phyloP scores from a whole-genome alignment of 495 filamentous ascomycete species.

The Staphylotrichum tortipilum region DNA sequence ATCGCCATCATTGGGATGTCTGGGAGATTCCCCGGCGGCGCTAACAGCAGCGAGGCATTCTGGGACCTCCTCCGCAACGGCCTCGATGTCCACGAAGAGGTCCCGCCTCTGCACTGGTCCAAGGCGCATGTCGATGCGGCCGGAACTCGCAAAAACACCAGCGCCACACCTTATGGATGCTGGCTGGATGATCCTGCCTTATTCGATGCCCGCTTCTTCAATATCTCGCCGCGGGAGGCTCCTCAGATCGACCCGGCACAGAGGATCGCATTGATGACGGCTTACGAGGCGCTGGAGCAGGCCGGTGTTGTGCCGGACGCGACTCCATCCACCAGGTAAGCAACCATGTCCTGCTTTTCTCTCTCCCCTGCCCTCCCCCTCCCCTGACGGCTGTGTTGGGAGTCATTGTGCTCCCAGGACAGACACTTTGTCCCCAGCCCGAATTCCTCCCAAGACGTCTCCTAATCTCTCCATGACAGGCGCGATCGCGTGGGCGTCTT shows the following conservation, averaged over 20 bases:
- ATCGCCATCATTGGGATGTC: slow-evolving; percentile 68
- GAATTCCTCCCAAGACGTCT: too few species aligned
- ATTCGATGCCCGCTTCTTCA: background rate
- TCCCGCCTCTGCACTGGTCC: slow-evolving; percentile 58
- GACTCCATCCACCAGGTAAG: too few species aligned
- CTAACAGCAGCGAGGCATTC: slow-evolving; percentile 45
- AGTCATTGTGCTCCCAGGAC: too few species aligned
- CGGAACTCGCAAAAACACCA: slow-evolving; percentile 64
- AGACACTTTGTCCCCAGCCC: too few species aligned
- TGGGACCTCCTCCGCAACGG: slow-evolving; percentile 61
- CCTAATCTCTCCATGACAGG: too few species aligned
- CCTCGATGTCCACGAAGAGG: slow-evolving; percentile 40
- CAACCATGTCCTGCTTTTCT: too few species aligned
- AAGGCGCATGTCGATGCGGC: slow-evolving; percentile 63
- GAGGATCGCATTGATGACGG: background rate
- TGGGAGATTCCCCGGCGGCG: slow-evolving; percentile 57
- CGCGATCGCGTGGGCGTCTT: slow-evolving; percentile 77
- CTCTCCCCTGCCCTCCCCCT: too few species aligned
- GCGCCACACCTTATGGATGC: slow-evolving; percentile 68
- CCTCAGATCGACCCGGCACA: background rate
- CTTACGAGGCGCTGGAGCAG: background rate
- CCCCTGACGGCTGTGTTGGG: too few species aligned
- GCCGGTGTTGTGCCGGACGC: background rate
- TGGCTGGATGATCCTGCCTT: slow-evolving; percentile 63
- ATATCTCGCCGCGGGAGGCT: background rate